Evolutionary conservation across 495 filamentous ascomycete species (phyloP).

Genomic region (Neurospora cerealis): DNA sequence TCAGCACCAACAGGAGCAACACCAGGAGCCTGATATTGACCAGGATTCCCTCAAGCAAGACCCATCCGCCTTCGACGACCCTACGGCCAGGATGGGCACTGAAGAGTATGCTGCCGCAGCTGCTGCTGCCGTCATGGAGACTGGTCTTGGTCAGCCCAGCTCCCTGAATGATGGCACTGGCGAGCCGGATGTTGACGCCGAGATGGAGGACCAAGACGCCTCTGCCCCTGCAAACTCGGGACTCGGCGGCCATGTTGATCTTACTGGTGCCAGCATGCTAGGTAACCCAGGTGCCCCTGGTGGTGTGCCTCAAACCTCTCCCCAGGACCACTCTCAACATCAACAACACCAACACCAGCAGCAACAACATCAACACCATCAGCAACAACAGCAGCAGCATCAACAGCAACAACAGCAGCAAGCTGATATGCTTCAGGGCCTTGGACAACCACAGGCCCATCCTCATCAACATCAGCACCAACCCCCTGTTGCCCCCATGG

Average conservation of each 20-base stretch:
- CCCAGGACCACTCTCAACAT: constrained; percentile 17
- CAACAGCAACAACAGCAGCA: constrained; percentile 15
- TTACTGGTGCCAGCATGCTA: constrained; percentile 20
- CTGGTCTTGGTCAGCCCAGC: constrained; percentile 8
- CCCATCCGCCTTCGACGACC: constrained; percentile 43
- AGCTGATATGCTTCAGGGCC: background rate
- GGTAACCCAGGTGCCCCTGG: constrained; percentile 11
- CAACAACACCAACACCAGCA: constrained; percentile 4
- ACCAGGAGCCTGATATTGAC: constrained; percentile 32
- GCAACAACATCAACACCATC: constrained; percentile 2
- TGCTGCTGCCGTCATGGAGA: constrained; percentile 27
- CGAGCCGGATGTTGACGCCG: constrained; percentile 23
- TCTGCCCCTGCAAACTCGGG: constrained; percentile 9
- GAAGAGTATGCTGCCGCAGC: constrained; percentile 34
- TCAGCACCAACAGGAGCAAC: constrained; percentile 1
- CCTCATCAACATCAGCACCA: constrained; percentile 17
- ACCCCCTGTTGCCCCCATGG: constrained; percentile 14
- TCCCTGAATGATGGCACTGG: constrained; percentile 12
- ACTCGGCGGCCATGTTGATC: constrained; percentile 20
- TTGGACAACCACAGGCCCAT: constrained; percentile 2
- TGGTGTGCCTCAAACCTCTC: constrained; percentile 4
- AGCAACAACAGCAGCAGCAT: constrained; percentile 10
- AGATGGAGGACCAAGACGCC: constrained; percentile 20
- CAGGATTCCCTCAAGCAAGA: constrained; percentile 49
- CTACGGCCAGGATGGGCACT: constrained; percentile 19